Percentiles rank a stretch among this genome's conserved stretches.
These are phyloP conservation scores for Pichia sp. DNA, from an alignment of 1,139 yeast species.

Conservation along the genomic window DNA sequence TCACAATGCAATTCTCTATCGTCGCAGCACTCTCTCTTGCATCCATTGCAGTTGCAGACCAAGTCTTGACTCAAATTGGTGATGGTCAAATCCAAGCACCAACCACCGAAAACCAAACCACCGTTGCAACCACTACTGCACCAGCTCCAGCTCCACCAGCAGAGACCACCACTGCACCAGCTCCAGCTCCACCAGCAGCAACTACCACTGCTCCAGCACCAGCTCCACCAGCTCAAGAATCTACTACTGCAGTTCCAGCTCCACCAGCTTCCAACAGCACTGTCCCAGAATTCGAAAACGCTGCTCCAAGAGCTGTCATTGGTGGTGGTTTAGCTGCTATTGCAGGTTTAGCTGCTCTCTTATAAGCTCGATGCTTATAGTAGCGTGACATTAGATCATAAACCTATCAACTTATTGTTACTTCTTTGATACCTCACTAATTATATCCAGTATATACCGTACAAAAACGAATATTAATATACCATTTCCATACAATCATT, in stretches of 20 bases:
- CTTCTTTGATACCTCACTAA: no score
- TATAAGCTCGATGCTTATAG: slow-evolving; percentile 10
- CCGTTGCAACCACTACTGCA: slow-evolving; percentile 13
- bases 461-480: no score
- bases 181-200: slow-evolving; percentile 2
- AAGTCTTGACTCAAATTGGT: slow-evolving; percentile 19
- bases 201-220: slow-evolving; percentile 5
- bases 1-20: slow-evolving; percentile 18
- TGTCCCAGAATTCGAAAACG: slow-evolving; percentile 9
- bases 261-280: neutral
- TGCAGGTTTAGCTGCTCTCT: slow-evolving; percentile 21
- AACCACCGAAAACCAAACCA: slow-evolving; percentile 12
- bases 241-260: neutral
- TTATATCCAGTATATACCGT: no score
- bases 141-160: neutral
- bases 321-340: slow-evolving; percentile 20
- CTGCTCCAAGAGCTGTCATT: slow-evolving; percentile 15
- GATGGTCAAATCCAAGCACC: slow-evolving; percentile 23
- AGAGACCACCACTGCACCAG: slow-evolving; percentile 3
- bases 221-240: slow-evolving; percentile 5
- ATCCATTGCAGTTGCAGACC: slow-evolving; percentile 24
- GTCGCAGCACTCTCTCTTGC: slow-evolving; percentile 29
- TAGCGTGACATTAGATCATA: no score
- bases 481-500: no score
- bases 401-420: no score